Evolutionary conservation across 140 eudicot genomes (phyloP).

Genomic region (Ambrosia hybrid): DNA sequence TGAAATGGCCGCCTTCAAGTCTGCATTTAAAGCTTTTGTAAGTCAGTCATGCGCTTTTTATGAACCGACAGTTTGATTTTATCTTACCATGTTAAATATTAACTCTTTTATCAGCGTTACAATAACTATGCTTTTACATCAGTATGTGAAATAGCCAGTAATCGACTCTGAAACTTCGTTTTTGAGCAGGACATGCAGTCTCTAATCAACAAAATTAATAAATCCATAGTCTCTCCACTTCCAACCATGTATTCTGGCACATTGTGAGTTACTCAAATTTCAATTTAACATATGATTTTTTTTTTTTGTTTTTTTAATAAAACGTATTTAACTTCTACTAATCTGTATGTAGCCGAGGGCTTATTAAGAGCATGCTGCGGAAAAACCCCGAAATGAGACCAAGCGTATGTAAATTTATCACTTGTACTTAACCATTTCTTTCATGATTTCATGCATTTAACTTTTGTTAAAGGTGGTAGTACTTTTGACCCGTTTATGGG

Average conservation of each 20-base stretch:
- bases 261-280: constrained; percentile 59
- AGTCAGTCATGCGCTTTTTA: constrained; percentile 32
- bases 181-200: constrained; percentile 91
- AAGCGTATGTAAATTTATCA: constrained; percentile 57
- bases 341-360: constrained; percentile 66
- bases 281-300: neutral
- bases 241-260: constrained; percentile 94
- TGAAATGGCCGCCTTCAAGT: constrained; percentile 90
- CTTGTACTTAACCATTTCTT: neutral
- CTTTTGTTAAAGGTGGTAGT: neutral
- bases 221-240: constrained; percentile 85
- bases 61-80: neutral
- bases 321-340: neutral
- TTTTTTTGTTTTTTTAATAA: neutral
- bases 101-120: too few species aligned
- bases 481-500: neutral
- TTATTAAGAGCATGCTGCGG: constrained; percentile 92
- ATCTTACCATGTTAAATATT: too few species aligned
- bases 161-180: constrained; percentile 21
- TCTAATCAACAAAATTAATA: constrained; percentile 83
- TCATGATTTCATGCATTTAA: neutral
- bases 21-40: constrained; percentile 99
- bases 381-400: constrained; percentile 97
- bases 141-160: neutral
- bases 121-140: too few species aligned